Evolutionary conservation across 169 alveolate species (phyloP).

Genomic region (Eimeria acervulina): DNA sequence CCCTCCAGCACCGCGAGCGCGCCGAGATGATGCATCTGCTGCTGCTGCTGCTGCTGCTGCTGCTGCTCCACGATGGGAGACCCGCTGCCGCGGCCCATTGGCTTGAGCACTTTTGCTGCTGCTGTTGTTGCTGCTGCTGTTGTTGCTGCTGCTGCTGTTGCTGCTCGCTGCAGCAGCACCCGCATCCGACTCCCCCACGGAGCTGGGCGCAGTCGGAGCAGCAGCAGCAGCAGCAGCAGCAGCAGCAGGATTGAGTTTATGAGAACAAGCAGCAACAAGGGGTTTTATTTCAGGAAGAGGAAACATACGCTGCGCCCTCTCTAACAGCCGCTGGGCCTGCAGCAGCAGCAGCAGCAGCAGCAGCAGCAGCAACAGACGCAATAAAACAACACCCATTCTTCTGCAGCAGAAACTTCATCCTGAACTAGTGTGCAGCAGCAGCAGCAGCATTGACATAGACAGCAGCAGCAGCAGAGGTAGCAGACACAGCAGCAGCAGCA

Average conservation of each 20-base stretch:
- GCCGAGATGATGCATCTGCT: not conserved
- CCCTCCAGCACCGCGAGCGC: too few relatives aligned
- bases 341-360: constrained; percentile 24
- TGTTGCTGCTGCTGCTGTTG: too few relatives aligned
- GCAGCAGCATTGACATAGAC: constrained; percentile 16
- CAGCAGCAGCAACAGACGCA: constrained; percentile 7
- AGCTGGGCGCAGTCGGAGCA: too few relatives aligned
- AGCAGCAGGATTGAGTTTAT: not conserved
- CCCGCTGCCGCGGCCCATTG: too few relatives aligned
- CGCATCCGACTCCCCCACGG: too few relatives aligned
- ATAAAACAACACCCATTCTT: constrained; percentile 16
- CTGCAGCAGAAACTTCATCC: too few relatives aligned
- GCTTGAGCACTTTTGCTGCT: too few relatives aligned
- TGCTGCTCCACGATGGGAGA: too few relatives aligned
- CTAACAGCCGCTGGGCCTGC: not conserved
- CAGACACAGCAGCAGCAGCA: constrained; percentile 39
- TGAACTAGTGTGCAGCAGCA: too few relatives aligned
- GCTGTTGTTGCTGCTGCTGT: too few relatives aligned
- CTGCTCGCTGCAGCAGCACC: too few relatives aligned
- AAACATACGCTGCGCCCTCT: not conserved
- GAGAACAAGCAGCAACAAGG: not conserved
- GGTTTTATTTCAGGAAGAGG: not conserved
- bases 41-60: constrained; percentile 34
- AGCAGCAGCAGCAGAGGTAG: constrained; percentile 32
- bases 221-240: constrained; percentile 13